Evolutionary conservation across 2,329 filamentous ascomycete genomes (phyloP), one percentile per base, ranked within the genome.

Genomic region (Rhynchosporium secalis): DNA sequence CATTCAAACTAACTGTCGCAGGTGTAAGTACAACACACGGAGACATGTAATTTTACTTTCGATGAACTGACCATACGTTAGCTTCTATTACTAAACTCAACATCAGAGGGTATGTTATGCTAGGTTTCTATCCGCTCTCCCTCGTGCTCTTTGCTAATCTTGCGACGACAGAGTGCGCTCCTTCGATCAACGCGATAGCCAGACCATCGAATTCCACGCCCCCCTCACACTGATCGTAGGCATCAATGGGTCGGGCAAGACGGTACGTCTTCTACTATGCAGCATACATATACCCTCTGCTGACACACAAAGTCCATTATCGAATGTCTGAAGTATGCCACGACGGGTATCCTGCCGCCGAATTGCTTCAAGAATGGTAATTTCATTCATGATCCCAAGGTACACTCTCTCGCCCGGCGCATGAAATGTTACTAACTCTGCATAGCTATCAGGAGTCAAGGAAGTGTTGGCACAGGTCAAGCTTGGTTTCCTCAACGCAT

Each of bases 281-380:
- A 9, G 8, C 5, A 10, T 47, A 33, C 31, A 40, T 43, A 67
- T 62, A 73, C 58, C 60, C 15, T 56, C 28, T 31, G 29, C 38
- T 62, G 15, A 66, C 54, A 10, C 40, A 41, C 41, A n/a, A 61
- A 84, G 80, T 98, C 95, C 62, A 96, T 99, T 73, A 99, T 99
- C 77, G 95, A 99, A 77, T 96, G 92, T 75, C 89, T 99, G 72
- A 97, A 97, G 75, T 99, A 97, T 86, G 93, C 91, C 58, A 97
- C 96, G 20, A 97, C 93, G 7, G 96, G 95, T 61, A 90, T 96
- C 72, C 84, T 96, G 54, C 95, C 95, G 1, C 92, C 95, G 38
- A 96, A 97, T 79, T 86, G 83, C 79, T 20, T 20, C 20, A 90
- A 88, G 69, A 89, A 90, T 33, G 93, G 92, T 38, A 93, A 94